Conservation (phyloP, 2,329 filamentous ascomycete species). For the Talaromyces funiculosus region DNA sequence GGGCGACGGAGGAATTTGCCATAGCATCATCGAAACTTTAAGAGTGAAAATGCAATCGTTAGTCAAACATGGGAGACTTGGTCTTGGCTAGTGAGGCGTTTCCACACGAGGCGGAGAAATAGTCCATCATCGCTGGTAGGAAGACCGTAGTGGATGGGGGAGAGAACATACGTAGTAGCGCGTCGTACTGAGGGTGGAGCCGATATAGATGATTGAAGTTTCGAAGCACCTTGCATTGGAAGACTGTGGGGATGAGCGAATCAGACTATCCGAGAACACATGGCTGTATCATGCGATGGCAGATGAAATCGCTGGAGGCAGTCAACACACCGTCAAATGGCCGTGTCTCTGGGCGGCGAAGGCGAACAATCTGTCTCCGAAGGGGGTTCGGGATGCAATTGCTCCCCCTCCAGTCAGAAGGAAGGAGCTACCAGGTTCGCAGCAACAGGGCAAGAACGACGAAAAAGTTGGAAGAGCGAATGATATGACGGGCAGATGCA, state of each 20-base stretch:
- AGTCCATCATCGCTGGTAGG: not conserved
- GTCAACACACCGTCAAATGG: not conserved
- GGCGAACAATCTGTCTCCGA: not conserved
- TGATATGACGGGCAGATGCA: not conserved
- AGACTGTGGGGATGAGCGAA: not conserved
- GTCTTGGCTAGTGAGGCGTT: not conserved
- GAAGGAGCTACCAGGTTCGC: not conserved
- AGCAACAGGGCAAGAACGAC: not conserved
- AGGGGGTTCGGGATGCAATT: not conserved
- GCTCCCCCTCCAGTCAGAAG: not conserved
- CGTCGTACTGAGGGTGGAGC: not conserved
- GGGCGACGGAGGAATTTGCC: not conserved
- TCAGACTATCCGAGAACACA: not conserved
- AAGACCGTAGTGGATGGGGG: not conserved
- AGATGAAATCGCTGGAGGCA: not conserved
- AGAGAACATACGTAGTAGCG: not conserved
- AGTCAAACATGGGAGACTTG: too few relatives aligned
- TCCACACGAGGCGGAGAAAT: not conserved
- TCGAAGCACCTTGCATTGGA: not conserved
- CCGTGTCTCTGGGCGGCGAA: not conserved
- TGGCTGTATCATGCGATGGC: not conserved
- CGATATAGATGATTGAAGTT: too few relatives aligned
- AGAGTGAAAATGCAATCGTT: not conserved
- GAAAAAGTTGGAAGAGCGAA: slow-evolving; percentile 10
- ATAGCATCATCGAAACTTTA: not conserved